Percentiles rank a stretch among this genome's conserved stretches.
Evolutionary conservation across 169 alveolate species (phyloP).

Genomic region (Cryptosporidium muris): DNA sequence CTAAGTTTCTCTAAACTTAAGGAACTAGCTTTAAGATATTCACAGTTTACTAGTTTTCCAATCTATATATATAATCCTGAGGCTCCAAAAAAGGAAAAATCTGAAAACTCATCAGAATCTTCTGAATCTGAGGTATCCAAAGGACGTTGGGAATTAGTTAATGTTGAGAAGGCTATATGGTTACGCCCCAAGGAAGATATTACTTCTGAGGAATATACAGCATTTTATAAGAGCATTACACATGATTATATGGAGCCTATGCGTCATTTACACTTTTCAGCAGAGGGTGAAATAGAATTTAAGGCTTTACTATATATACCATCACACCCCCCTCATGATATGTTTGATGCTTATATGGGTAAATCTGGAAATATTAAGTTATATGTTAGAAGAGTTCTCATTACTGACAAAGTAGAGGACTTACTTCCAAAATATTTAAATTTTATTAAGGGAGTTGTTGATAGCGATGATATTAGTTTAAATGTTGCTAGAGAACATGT

Average conservation of each 20-base stretch:
- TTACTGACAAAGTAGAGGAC: constrained; percentile 92
- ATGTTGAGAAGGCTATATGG: constrained; percentile 98
- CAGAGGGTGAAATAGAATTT: constrained; percentile 99
- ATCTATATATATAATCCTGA: constrained; percentile 80
- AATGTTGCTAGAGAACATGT: constrained; percentile 93
- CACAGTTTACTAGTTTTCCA: constrained; percentile 97
- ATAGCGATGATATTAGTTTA: constrained; percentile 94
- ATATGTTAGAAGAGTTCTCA: constrained; percentile 89
- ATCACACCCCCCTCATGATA: constrained; percentile 89
- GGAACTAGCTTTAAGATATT: constrained; percentile 92
- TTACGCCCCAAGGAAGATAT: constrained; percentile 94
- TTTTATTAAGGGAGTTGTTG: constrained; percentile 94
- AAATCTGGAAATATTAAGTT: constrained; percentile 71
- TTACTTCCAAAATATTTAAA: constrained; percentile 93
- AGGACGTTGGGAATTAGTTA: constrained; percentile 92
- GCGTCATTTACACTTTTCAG: constrained; percentile 96
- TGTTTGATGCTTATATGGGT: constrained; percentile 89
- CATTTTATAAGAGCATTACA: constrained; percentile 93
- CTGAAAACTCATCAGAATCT: constrained; percentile 79
- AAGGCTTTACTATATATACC: constrained; percentile 96
- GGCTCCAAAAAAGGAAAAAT: constrained; percentile 63
- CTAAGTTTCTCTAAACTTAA: constrained; percentile 91
- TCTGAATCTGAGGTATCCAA: constrained; percentile 76
- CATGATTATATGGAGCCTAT: constrained; percentile 95
- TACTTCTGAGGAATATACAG: constrained; percentile 93